Evolutionary conservation across 2,329 filamentous ascomycete species (phyloP), one percentile per base, ranked within the genome.

Genomic region (Trichophyton benhamiae): DNA sequence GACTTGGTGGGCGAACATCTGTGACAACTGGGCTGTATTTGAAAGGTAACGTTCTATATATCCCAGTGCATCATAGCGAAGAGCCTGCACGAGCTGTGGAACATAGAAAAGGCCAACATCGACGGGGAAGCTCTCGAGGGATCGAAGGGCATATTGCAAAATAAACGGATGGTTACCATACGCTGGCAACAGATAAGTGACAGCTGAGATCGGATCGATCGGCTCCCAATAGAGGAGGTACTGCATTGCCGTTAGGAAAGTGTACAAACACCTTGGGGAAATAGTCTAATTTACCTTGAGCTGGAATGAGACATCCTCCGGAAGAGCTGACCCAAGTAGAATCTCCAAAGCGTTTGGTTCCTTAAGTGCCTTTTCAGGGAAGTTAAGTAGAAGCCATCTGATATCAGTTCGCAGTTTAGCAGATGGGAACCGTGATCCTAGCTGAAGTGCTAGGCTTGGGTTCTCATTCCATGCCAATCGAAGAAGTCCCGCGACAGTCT

Each of bases 21-120:
- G 94, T n/a, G 94, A 97, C 70, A 96, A 91, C 68, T 95, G 92
- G 0, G 91, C 94, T 0, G 95, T 96, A 76, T 99, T 94, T 15
- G 97, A 81, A 61, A 99, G 97, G 71, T 96, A 99, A 52, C 92
- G 84, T 74, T 96, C 91, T 1, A 96, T 91, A 70, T 99, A 99
- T 61, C 94, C 94, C 25, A 99, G 80, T 11, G 82, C 83, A 78
- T 99, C 94, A 68, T 97, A 96, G 60, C 94, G 87, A 49, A 99
- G 81, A 49, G 89, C 88, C 73, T 99, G 94, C 13, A 99, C 94
- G 67, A 99, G 95, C 72, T 99, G 94, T 5, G 95, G 94, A 2
- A 99, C 94, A 70, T 96, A 97, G 76, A 97, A 99, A 80, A 99
- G 99, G 0, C 92, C 96, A 20, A 97, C 86, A 71, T 97, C 94